Percentiles rank a stretch among this genome's conserved stretches.
Conservation (phyloP, 2,329 filamentous ascomycete species). For the Pseudogymnoascus sp. region DNA sequence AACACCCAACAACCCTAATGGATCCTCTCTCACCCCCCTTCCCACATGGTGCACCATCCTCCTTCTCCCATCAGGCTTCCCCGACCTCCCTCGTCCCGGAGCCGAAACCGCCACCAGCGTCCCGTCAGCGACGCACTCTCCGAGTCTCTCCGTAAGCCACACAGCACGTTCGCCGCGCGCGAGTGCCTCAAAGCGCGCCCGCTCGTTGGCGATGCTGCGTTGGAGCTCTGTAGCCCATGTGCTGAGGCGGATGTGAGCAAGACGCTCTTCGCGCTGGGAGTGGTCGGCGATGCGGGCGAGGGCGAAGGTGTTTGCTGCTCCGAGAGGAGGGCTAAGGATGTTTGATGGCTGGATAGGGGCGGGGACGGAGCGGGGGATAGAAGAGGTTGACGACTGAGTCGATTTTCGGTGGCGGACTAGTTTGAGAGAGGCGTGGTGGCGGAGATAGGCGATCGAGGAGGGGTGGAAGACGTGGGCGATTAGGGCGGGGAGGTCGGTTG, state of each 20-base stretch:
- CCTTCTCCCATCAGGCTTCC: constrained; percentile 19
- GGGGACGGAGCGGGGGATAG: constrained; percentile 23
- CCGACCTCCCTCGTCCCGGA: constrained; percentile 17
- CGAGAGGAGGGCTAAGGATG: constrained; percentile 19
- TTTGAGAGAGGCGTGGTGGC: constrained; percentile 76
- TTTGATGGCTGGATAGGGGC: constrained; percentile 29
- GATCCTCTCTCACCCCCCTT: constrained; percentile 48
- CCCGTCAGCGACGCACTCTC: constrained; percentile 60
- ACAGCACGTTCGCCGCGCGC: constrained; percentile 55
- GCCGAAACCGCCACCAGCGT: constrained; percentile 46
- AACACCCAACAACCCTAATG: constrained; percentile 67
- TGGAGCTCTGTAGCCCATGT: constrained; percentile 80
- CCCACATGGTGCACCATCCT: constrained; percentile 9
- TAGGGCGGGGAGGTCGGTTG: constrained; percentile 64
- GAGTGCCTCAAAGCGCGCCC: constrained; percentile 58
- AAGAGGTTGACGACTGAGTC: neutral
- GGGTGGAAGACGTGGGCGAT: constrained; percentile 69
- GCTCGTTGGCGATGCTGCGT: constrained; percentile 64
- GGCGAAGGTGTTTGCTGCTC: constrained; percentile 42
- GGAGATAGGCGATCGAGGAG: constrained; percentile 71
- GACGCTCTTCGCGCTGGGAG: constrained; percentile 50
- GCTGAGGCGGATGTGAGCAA: constrained; percentile 63
- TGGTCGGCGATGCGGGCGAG: constrained; percentile 54
- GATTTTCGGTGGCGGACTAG: constrained; percentile 60
- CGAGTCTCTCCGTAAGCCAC: constrained; percentile 60